These are phyloP conservation scores for Phytophthora fragariae DNA, from an alignment of 352 stramenopile species.

Conservation along the genomic window DNA sequence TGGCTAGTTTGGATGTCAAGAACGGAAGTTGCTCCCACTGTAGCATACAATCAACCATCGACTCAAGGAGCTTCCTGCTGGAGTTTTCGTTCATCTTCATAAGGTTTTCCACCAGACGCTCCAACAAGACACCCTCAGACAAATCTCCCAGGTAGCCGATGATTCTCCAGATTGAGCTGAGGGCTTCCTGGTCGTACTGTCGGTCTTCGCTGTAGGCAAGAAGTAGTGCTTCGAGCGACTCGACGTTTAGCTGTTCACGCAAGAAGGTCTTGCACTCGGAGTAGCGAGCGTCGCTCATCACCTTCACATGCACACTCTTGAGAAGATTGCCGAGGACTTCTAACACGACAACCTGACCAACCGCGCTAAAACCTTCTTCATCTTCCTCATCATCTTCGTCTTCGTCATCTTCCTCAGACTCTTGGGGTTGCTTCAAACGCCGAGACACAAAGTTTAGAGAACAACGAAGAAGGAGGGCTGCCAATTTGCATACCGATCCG, in stretches of 20 bases:
- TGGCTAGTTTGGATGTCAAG: constrained; percentile 65
- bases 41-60: constrained; percentile 79
- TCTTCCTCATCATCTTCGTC: constrained; percentile 72
- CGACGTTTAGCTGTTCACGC: constrained; percentile 65
- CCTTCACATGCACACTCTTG: constrained; percentile 76
- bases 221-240: constrained; percentile 70
- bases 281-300: constrained; percentile 74
- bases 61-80: constrained; percentile 77
- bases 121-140: constrained; percentile 61
- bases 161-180: constrained; percentile 80
- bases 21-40: constrained; percentile 82
- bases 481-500: constrained; percentile 85
- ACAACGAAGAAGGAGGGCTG: constrained; percentile 76
- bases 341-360: constrained; percentile 77
- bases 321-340: constrained; percentile 79
- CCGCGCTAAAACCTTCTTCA: constrained; percentile 62
- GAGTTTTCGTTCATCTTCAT: constrained; percentile 80
- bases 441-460: constrained; percentile 82
- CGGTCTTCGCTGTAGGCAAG: constrained; percentile 69
- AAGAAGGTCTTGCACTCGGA: constrained; percentile 81
- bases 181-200: constrained; percentile 70
- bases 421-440: constrained; percentile 54
- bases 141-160: constrained; percentile 75
- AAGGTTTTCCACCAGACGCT: constrained; percentile 68
- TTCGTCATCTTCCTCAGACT: constrained; percentile 52